Conservation (phyloP, 805 yeast species). For the Metahyphopichia silvanorum region DNA sequence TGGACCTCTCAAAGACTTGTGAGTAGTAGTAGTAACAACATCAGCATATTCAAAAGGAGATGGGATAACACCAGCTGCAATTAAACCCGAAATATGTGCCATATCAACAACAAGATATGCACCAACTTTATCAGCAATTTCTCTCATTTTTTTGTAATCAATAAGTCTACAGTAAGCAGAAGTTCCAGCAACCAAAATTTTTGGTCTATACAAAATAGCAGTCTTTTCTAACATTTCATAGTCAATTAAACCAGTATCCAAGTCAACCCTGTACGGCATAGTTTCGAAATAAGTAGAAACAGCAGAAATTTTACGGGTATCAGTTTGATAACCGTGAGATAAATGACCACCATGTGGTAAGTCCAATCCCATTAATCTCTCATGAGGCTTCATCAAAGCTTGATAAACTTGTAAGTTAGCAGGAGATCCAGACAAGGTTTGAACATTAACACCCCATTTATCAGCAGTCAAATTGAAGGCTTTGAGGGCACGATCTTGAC, state of each 20-base stretch:
- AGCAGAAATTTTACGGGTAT: constrained; percentile 82
- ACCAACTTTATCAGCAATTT: constrained; percentile 88
- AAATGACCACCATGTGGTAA: constrained; percentile 98
- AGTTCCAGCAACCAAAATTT: constrained; percentile 93
- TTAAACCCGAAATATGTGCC: constrained; percentile 97
- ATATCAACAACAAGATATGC: constrained; percentile 91
- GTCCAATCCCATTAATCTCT: constrained; percentile 95
- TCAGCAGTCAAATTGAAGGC: constrained; percentile 74
- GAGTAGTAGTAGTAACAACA: constrained; percentile 96
- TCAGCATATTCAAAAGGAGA: constrained; percentile 93
- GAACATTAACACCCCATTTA: constrained; percentile 97
- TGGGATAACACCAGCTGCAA: constrained; percentile 90
- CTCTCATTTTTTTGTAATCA: constrained; percentile 86
- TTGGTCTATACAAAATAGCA: constrained; percentile 88
- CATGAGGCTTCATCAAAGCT: constrained; percentile 84
- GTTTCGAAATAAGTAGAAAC: constrained; percentile 94
- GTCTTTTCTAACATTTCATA: constrained; percentile 82
- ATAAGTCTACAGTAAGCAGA: constrained; percentile 91
- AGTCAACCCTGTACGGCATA: constrained; percentile 93
- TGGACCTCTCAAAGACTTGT: constrained; percentile 97
- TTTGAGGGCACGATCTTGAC: constrained; percentile 88
- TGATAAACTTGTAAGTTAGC: constrained; percentile 93
- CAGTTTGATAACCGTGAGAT: constrained; percentile 95
- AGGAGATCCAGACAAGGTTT: constrained; percentile 93
- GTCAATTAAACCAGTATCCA: constrained; percentile 86